These are phyloP conservation scores for Leucoagaricus sp. DNA, from an alignment of 1,284 basidiomycete genomes.

Conservation along the genomic window DNA sequence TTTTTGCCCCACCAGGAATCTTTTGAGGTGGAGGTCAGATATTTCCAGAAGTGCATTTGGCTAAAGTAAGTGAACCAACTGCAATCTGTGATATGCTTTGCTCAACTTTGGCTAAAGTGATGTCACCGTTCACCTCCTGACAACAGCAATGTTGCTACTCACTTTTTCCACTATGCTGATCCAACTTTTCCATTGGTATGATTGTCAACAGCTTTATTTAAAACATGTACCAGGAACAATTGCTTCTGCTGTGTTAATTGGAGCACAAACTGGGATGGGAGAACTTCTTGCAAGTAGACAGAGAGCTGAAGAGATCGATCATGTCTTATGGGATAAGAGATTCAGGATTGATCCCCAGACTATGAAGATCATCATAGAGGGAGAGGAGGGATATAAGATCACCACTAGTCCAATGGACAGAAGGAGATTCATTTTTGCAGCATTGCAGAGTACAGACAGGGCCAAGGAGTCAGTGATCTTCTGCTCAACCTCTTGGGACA, in stretches of 20 bases:
- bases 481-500: not conserved
- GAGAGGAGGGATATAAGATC: conserved; percentile 42
- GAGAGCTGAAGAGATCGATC: conserved; percentile 36
- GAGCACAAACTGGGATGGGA: conserved; percentile 48
- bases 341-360: conserved; percentile 50
- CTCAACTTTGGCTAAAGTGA: conserved; percentile 27
- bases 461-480: not conserved
- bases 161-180: conserved; percentile 42
- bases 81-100: not conserved
- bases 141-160: conserved; percentile 42
- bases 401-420: conserved; percentile 18
- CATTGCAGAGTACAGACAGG: conserved; percentile 4
- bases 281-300: conserved; percentile 43
- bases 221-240: conserved; percentile 45
- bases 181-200: conserved; percentile 45
- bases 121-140: conserved; percentile 46
- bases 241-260: conserved; percentile 53
- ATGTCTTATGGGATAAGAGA: conserved; percentile 41
- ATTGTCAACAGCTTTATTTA: conserved; percentile 43
- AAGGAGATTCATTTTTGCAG: conserved; percentile 12
- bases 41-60: conserved; percentile 45
- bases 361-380: conserved; percentile 53
- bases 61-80: conserved; percentile 37
- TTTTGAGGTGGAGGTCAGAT: conserved; percentile 41
- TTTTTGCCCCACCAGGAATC: conserved; percentile 39